Conservation (phyloP, 441 rosid genomes). For the Erodium texanum region DNA sequence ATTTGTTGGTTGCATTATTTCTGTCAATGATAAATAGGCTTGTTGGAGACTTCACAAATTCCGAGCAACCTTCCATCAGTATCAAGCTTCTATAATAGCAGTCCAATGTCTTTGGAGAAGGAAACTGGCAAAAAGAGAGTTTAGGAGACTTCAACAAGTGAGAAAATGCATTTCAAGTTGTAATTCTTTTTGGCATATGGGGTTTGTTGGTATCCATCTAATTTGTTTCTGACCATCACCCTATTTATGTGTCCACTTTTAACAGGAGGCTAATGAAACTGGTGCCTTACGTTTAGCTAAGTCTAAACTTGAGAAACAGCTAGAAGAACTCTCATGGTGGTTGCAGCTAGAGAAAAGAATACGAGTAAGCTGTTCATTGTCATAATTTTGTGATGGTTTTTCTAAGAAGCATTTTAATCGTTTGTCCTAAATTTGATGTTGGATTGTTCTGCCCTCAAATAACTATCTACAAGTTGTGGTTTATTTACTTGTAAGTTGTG, state of each 20-base stretch:
- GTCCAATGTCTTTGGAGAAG: conserved; percentile 88
- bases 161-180: conserved; percentile 14
- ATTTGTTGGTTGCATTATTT: background rate
- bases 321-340: conserved; percentile 93
- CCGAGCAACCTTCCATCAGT: conserved; percentile 51
- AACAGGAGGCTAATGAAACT: conserved; percentile 86
- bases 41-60: conserved; percentile 69
- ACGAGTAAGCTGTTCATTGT: conserved; percentile 50
- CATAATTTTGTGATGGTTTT: conserved; percentile 12
- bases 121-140: conserved; percentile 78
- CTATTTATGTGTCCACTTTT: conserved; percentile 14
- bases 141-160: conserved; percentile 72
- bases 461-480: background rate
- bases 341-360: conserved; percentile 78
- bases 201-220: background rate
- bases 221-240: conserved; percentile 11
- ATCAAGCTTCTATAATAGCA: conserved; percentile 58
- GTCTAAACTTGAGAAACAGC: conserved; percentile 86
- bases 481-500: too few relatives aligned
- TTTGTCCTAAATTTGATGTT: background rate
- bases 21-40: conserved; percentile 37
- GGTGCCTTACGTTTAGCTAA: conserved; percentile 93
- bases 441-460: background rate
- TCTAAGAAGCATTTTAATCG: background rate
- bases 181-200: background rate